A percentile compares a stretch with the other conserved stretches of the same genome.
Conservation (phyloP, 2,329 filamentous ascomycete genomes). For the Hysterium pulicare region DNA sequence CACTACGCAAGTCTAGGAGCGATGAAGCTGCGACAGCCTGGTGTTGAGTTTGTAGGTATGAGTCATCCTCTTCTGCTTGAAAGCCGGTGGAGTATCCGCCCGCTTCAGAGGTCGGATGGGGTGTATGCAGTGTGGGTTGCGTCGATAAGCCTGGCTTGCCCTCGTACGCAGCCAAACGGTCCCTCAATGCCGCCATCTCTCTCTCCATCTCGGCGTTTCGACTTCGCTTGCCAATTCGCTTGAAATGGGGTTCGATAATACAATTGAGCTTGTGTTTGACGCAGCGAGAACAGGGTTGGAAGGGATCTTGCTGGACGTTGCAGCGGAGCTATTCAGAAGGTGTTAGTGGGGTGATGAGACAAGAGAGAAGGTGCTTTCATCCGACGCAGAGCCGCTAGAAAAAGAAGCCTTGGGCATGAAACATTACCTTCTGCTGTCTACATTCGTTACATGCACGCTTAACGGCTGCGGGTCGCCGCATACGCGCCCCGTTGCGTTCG, state of each 20-base stretch:
- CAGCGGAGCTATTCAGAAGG: constrained; percentile 63
- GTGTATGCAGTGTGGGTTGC: constrained; percentile 25
- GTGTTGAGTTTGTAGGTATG: constrained; percentile 34
- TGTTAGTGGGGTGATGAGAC: constrained; percentile 14
- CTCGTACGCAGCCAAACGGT: constrained; percentile 57
- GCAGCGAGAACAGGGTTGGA: constrained; percentile 73
- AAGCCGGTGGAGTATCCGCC: constrained; percentile 14
- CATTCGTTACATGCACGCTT: constrained; percentile 84
- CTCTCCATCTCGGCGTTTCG: constrained; percentile 85
- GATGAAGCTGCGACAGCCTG: constrained; percentile 38
- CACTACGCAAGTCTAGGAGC: constrained; percentile 41
- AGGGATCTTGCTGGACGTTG: constrained; percentile 79
- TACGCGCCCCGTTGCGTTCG: constrained; percentile 21
- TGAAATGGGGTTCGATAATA: constrained; percentile 86
- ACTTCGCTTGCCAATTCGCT: constrained; percentile 75
- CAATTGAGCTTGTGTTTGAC: constrained; percentile 76
- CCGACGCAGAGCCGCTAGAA: not conserved
- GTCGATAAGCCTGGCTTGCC: constrained; percentile 45
- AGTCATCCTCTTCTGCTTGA: constrained; percentile 30
- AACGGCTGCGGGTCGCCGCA: constrained; percentile 32
- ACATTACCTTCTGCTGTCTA: constrained; percentile 73
- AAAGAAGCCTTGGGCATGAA: constrained; percentile 6
- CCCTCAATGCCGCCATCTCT: constrained; percentile 63
- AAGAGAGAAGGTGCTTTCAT: not conserved
- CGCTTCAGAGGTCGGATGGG: constrained; percentile 19